Conservation (phyloP, 495 filamentous ascomycete species). For the Penicillium chermesinum region DNA sequence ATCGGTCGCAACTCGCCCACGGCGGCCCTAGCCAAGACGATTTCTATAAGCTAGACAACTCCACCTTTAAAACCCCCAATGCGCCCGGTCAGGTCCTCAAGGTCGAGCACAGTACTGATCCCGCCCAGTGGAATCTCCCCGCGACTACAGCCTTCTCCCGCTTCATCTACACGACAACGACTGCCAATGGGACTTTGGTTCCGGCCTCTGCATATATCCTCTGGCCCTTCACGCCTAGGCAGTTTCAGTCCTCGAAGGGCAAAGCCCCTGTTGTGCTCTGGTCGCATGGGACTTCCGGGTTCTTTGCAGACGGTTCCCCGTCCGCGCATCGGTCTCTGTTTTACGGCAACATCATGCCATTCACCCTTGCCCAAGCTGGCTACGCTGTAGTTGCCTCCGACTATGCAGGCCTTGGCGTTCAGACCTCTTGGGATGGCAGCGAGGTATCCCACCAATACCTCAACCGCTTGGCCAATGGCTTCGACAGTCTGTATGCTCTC, state of each 20-base stretch:
- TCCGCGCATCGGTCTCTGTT: slow-evolving; percentile 42
- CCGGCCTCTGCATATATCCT: slow-evolving; percentile 50
- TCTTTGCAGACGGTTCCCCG: slow-evolving; percentile 38
- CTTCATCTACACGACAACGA: slow-evolving; percentile 44
- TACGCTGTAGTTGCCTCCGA: slow-evolving; percentile 54
- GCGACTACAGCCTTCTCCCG: slow-evolving; percentile 39
- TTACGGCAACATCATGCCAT: slow-evolving; percentile 41
- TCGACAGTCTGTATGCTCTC: slow-evolving; percentile 41
- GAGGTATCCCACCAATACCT: slow-evolving; percentile 39
- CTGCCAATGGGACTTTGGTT: slow-evolving; percentile 40
- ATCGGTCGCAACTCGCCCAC: slow-evolving; percentile 32
- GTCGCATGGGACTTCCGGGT: slow-evolving; percentile 51
- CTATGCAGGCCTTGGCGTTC: slow-evolving; percentile 51
- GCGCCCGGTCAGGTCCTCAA: slow-evolving; percentile 31
- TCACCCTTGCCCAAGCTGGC: slow-evolving; percentile 41
- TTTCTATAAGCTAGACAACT: slow-evolving; percentile 20
- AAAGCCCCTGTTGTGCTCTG: slow-evolving; percentile 41
- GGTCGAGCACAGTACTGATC: slow-evolving; percentile 31
- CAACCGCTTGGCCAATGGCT: slow-evolving; percentile 27
- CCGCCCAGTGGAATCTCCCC: slow-evolving; percentile 30
- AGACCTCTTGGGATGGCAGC: slow-evolving; percentile 27
- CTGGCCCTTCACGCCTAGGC: slow-evolving; percentile 39
- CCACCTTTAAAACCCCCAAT: slow-evolving; percentile 13
- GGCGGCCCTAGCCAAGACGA: slow-evolving; percentile 23
- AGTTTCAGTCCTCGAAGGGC: slow-evolving; percentile 7